Evolutionary conservation across 345 rosid species (phyloP).

Genomic region (Ricinus communis): DNA sequence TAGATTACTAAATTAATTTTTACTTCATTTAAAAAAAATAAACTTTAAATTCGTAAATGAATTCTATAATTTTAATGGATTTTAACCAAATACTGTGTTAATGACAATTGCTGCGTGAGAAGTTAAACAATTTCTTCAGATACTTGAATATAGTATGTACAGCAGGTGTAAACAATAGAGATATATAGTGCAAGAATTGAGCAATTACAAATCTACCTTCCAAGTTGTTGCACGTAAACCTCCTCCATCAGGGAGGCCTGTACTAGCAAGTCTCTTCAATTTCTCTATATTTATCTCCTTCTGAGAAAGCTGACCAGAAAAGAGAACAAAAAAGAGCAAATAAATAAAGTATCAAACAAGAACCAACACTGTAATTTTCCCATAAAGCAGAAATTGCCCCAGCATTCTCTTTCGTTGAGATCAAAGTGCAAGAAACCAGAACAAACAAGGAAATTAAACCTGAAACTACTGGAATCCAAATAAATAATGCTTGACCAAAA

Average conservation of each 20-base stretch:
- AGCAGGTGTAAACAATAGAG: no score
- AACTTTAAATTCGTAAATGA: no score
- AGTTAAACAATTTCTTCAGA: neutral
- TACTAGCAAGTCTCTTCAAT: constrained; percentile 49
- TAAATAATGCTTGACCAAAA: no score
- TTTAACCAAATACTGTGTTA: no score
- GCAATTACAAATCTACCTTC: constrained; percentile 46
- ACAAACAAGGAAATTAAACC: neutral
- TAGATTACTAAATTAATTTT: no score
- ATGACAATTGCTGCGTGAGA: neutral
- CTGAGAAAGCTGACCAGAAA: constrained; percentile 46
- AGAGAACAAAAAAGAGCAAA: neutral
- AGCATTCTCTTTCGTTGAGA: neutral
- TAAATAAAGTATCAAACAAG: no score
- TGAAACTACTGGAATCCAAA: neutral
- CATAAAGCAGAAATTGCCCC: no score
- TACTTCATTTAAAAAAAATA: no score
- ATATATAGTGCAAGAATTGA: neutral
- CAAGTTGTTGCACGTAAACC: constrained; percentile 58
- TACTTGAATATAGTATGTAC: no score
- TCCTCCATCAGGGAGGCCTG: constrained; percentile 62
- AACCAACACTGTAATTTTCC: no score
- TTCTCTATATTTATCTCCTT: constrained; percentile 62
- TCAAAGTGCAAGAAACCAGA: neutral
- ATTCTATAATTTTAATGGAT: no score